Evolutionary conservation across 345 rosid genomes (phyloP), one percentile per base, ranked within the genome.

Genomic region (Erodium maritimum): DNA sequence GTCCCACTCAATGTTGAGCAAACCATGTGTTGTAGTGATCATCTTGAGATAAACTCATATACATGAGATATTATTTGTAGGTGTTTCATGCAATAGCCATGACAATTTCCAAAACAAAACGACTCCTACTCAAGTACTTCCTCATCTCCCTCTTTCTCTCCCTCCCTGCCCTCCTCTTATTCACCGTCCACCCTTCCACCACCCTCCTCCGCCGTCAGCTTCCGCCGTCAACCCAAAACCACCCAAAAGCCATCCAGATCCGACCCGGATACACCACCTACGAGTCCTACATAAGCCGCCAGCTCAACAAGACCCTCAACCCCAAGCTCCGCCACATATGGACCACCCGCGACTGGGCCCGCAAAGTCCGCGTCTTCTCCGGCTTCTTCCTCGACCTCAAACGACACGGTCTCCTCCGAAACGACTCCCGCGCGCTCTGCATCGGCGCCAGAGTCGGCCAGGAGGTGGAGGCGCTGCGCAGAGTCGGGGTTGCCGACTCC

Each of bases 311-410:
- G 66, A 91, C 96, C 64, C 87, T 77, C 1, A 86, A 91, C 70
- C 96, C 96, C 0, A 88, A 80, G 69, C 87, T 91, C 16, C 66
- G 95, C 2, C 46, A 75, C 21, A 71, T 80, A 17, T 89, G 98
- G 98, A 80, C 75, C 6, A 88, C 94, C 18, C 87, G 96, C 5
- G 98, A 91, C 23, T 91, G 96, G 98, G 93, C 77, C 46, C 82
- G 94, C 0, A 88, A 91, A 61, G 72, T 91, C 24, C 75, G 64
- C 0, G 95, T 91, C 58, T 91, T 91, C 66, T 66, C 87, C 23
- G 50, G 12, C 4, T 91, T 88, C 73, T 91, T 91, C 63, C 29
- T 60, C 1, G 61, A 59, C 29, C 64, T 86, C 18, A 77, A 71
- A n/a, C 65, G 50, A 6, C 48, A 60, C 0, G 60, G 56, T 19